Evolutionary conservation across 306 rosid genomes (phyloP).

Genomic region (Malus sieversii): DNA sequence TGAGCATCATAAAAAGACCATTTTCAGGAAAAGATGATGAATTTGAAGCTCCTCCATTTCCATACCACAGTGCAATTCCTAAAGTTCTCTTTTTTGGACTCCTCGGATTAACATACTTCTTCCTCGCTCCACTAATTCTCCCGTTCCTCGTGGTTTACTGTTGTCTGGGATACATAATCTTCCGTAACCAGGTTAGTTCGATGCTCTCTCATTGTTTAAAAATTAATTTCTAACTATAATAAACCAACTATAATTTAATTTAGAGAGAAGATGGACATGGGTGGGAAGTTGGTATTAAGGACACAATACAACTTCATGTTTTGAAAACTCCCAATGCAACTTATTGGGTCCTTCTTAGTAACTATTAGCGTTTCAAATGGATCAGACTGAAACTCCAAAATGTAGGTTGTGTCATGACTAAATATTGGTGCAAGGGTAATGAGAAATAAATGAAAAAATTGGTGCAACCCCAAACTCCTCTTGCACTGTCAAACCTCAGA

Average conservation of each 20-base stretch:
- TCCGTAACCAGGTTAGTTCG: conserved; percentile 63
- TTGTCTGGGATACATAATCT: conserved; percentile 64
- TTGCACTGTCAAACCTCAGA: not conserved
- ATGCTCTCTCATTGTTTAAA: not conserved
- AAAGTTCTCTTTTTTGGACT: conserved; percentile 45
- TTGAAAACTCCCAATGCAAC: not conserved
- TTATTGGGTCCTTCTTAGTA: not conserved
- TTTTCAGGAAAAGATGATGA: conserved; percentile 28
- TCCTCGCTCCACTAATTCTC: conserved; percentile 66
- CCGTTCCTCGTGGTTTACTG: conserved; percentile 70
- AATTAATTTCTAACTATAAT: not conserved
- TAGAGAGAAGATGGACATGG: not conserved
- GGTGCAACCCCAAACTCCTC: not conserved
- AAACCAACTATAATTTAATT: not conserved
- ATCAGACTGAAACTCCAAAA: not conserved
- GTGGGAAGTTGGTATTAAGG: not conserved
- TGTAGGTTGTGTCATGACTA: not conserved
- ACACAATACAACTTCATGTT: not conserved
- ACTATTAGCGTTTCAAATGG: not conserved
- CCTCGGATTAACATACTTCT: conserved; percentile 65
- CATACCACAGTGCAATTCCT: conserved; percentile 64
- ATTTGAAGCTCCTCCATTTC: conserved; percentile 53
- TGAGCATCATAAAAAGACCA: conserved; percentile 26
- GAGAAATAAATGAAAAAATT: not conserved
- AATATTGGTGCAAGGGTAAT: not conserved